Percentiles rank a stretch among this genome's conserved stretches.
phyloP scores from a whole-genome alignment of 306 rosid species.

The Dalbergia cochinchinensis region DNA sequence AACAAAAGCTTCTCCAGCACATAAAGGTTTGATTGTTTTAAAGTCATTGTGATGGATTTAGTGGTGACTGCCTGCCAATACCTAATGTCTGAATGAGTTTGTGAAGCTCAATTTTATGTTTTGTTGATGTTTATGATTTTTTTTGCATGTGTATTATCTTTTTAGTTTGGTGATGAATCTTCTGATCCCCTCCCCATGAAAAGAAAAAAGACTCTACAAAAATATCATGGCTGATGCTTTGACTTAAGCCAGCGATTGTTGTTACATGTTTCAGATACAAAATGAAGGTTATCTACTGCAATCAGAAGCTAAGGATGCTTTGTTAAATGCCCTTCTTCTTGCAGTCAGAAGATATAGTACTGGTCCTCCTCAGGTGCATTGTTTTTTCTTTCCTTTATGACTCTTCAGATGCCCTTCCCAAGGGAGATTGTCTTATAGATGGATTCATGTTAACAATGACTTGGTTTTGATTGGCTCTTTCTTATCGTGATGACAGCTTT shows the following conservation, averaged over 20 bases:
- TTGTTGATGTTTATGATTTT: not conserved
- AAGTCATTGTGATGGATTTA: constrained; percentile 19
- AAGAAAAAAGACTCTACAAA: not conserved
- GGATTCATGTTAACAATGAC: constrained; percentile 12
- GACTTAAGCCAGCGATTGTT: not conserved
- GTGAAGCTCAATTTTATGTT: constrained; percentile 34
- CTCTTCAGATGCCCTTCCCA: constrained; percentile 3
- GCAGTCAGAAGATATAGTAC: constrained; percentile 83
- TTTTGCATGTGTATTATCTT: too few relatives aligned
- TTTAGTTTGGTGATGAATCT: constrained; percentile 2
- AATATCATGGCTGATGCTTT: not conserved
- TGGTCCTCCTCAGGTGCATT: constrained; percentile 91
- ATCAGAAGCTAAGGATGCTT: constrained; percentile 80
- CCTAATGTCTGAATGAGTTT: constrained; percentile 1
- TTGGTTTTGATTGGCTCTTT: constrained; percentile 43
- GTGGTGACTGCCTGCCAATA: constrained; percentile 23
- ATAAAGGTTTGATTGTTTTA: not conserved
- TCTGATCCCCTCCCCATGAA: not conserved
- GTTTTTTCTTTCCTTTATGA: constrained; percentile 17
- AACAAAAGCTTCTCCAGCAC: not conserved
- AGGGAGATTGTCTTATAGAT: constrained; percentile 14
- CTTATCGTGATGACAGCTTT: constrained; percentile 70
- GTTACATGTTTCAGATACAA: constrained; percentile 69
- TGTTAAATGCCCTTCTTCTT: constrained; percentile 87
- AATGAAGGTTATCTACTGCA: constrained; percentile 77